Base-by-base conservation (phyloP, 495 filamentous ascomycete genomes). In the Aspergillus bertholletiae region DNA sequence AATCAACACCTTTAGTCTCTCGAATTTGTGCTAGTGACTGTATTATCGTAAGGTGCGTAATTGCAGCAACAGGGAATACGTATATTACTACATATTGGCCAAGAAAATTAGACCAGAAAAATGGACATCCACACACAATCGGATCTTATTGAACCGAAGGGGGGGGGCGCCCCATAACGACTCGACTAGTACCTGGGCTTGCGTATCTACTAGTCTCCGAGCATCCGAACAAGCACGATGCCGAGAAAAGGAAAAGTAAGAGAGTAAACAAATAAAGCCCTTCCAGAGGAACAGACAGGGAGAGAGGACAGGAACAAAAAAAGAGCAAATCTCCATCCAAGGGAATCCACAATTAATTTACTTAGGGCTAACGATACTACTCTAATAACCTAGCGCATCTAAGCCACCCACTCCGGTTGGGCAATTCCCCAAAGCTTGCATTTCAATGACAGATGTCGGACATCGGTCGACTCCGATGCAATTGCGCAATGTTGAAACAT, bases 361-460 rank as follows among this genome's bases (percentile, higher is more conserved):
- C 41, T 58, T 58, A n/a, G 34, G 34, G 34, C 13, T 37, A 37
- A 37, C 12, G 13, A 37, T 37, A 37, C 11, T 37, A 37, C 12
- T n/a, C 13, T 37, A 37, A 15, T n/a, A 23, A 27, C 41, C 41
- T 59, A 54, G 45, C 41, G 52, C 18, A 30, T 23, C 37, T 17
- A 37, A 49, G 52, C 40, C 50, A 50, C 44, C 32, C 51, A 54
- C 54, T 57, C 54, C 58, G 58, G 58, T 61, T 57, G 58, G 54
- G 32, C 46, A 32, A 22, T 27, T 6, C 18, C 11, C 15, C 17
- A 37, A 55, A 52, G 51, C 52, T 45, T 44, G 53, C 44, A 55
- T 47, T 37, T 52, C 43, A 52, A 21, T 18, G 30, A 35, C 15
- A 51, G 43, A 37, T 37, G 6, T 37, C 13, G 34, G 34, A 37